Evolutionary conservation across 208 protist species (phyloP).

Genomic region (Zelonia costaricensis): DNA sequence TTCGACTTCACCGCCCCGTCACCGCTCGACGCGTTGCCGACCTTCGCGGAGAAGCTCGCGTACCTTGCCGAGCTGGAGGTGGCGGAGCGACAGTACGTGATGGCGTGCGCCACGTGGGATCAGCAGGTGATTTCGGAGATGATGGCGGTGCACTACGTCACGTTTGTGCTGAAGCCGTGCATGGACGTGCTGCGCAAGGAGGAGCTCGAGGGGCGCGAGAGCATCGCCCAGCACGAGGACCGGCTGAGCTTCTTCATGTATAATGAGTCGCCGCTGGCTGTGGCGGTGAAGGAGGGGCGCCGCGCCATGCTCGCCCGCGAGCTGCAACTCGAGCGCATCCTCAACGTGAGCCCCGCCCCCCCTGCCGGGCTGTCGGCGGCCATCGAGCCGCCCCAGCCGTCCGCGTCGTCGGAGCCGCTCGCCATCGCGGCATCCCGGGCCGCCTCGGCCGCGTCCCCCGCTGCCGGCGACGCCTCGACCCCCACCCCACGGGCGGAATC

Average conservation of each 20-base stretch:
- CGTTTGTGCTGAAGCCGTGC: constrained; percentile 71
- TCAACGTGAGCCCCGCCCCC: not conserved
- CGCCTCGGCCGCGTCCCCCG: no score
- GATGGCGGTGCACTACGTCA: constrained; percentile 79
- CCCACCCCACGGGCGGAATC: no score
- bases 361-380: no score
- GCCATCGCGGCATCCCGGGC: no score
- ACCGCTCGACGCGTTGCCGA: constrained; percentile 20
- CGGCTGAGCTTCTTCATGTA: constrained; percentile 47
- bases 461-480: no score
- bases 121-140: constrained; percentile 61
- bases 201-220: constrained; percentile 38
- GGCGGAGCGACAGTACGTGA: constrained; percentile 44
- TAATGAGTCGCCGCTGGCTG: constrained; percentile 42
- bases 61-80: constrained; percentile 49
- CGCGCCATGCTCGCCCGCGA: constrained; percentile 41
- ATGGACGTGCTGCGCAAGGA: constrained; percentile 54
- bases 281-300: constrained; percentile 29
- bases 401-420: no score
- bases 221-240: constrained; percentile 58
- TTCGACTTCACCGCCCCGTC: constrained; percentile 5
- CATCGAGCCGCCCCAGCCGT: no score
- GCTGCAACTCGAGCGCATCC: constrained; percentile 41
- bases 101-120: constrained; percentile 63
- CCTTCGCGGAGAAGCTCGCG: constrained; percentile 14